Evolutionary conservation across 2,329 filamentous ascomycete species (phyloP), one percentile per base, ranked within the genome.

Genomic region (Colletotrichum tanaceti): DNA sequence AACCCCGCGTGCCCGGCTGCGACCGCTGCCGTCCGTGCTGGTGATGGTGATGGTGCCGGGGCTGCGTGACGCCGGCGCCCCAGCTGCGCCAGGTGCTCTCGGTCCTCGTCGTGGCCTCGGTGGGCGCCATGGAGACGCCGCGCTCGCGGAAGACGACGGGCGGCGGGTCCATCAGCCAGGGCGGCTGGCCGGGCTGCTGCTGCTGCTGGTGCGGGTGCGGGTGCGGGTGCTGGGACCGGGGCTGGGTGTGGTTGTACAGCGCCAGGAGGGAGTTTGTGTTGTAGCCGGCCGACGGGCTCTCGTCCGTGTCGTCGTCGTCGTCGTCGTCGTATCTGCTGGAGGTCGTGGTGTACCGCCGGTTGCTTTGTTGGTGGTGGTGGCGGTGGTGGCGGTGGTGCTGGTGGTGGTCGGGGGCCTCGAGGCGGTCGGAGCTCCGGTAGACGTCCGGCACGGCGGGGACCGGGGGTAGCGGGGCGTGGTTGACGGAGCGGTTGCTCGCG

Each of bases 61-160:
- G 70, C 41, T 60, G 67, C 1, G 44, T 57, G 0, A 64, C 59
- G 11, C 70, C 70, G 5, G 39, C 70, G 9, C 70, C 70, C 70
- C 70, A 71, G 59, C 63, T 71, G 5, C 59, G 61, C 70, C 70
- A 71, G n/a, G 70, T 70, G 24, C 70, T 71, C 28, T 71, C 70
- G 6, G 63, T 67, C 22, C 60, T 47, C 18, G 54, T 24, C 11
- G 64, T 68, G 22, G 43, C 52, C 28, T 65, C 66, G 2, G 70
- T 70, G 41, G 67, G 67, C 3, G 70, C 67, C 67, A 71, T 70
- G 24, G 67, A 70, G 7, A 66, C 59, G 59, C 59, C 68, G n/a
- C 68, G 68, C 11, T 55, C 54, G 60, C 52, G 38, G 16, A 60
- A 63, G 20, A 57, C 49, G 11, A 59, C 32, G 5, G 62, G 43